Base-by-base conservation (phyloP, 1,284 basidiomycete genomes). In the Abortiporus biennis region DNA sequence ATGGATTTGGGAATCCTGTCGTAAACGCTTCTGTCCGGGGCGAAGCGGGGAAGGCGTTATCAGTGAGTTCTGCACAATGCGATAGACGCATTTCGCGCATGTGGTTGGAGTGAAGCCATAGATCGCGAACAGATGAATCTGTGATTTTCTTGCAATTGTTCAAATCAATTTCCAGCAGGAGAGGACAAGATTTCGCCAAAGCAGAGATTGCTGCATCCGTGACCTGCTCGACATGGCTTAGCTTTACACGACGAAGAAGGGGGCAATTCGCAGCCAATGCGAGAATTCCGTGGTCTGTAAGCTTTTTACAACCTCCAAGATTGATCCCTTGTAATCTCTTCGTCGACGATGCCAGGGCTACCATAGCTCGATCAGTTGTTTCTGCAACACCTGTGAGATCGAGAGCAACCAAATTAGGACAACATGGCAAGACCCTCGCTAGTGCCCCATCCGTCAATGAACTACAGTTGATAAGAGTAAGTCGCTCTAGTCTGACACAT, bases 151-250 rank as follows among this genome's bases (percentile, higher is more conserved):
- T 74, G 65, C 93, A 94, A 48, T 82, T 75, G 54, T 92, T 85
- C 49, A 99, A 78, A 64, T 99, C 96, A 51, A 97, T 83, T 64
- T 99, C 96, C 42, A 99, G 77, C 15, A 99, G 74, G 27, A 93
- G 74, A 1, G 91, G 88, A 57, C 94, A 97, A 5, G 74, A 70
- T 45, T 76, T 74, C n/a, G 90, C 86, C 36, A 99, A 73, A 13
- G 79, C 74, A 24, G 83, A 79, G 47, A 99, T 72, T 11, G 92
- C 76, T n/a, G 63, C 64, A 54, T 95, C 89, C 0, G 93, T 92
- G 46, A 98, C 65, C 25, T 73, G 69, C 44, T 80, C 78, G 37
- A 94, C 75, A 43, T 81, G 80, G 51, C 80, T 84, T 36, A 97
- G 72, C 62, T 97, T 97, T 62, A 96, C 86, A 57, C 94, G 76